Evolutionary conservation across 805 yeast genomes (phyloP), one percentile per base, ranked within the genome.

Genomic region (Candida namnaoensis): DNA sequence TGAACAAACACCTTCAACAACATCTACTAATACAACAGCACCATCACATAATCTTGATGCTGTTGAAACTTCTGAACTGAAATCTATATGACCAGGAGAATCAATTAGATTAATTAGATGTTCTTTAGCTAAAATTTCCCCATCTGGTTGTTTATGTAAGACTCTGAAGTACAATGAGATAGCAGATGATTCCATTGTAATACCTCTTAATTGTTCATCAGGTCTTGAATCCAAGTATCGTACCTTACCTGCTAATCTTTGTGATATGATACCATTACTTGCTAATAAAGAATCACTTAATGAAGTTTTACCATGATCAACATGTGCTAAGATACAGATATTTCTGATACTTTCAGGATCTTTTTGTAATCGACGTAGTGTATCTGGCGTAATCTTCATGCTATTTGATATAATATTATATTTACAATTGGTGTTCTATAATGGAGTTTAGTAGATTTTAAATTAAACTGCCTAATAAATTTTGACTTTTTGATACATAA

Each of bases 11-110:
- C 99, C 99, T 64, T 93, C 99, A 2, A 93, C 96, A 4, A 87
- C 97, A 61, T 93, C 99, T 3, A 93, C 96, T 13, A 93, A 66
- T 0, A 93, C 95, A 3, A 93, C 83, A 0, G 98, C 96, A 37
- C 98, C 98, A 58, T 93, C 99, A 66, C 98, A 93, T 36, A 93
- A 68, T 53, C 99, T 72, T 2, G 98, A 88, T 1, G 98, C 95
- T 0, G 96, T 86, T 26, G 96, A 86, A 0, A 93, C 99, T 57
- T 93, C 99, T 11, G 95, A 83, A 1, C 95, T 83, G 60, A 93
- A 93, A 63, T 93, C 99, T 45, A 93, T 88, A 54, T 93, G 99
- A n/a, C 99, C 99, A 0, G 99, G 99, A 0, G 98, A 91, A 62
- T 93, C 99, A 44, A 93, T 91, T 52, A 93, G 72, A 57, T 93